phyloP scores from a whole-genome alignment of 2,329 filamentous ascomycete genomes.

The Epichloe sylvatica region DNA sequence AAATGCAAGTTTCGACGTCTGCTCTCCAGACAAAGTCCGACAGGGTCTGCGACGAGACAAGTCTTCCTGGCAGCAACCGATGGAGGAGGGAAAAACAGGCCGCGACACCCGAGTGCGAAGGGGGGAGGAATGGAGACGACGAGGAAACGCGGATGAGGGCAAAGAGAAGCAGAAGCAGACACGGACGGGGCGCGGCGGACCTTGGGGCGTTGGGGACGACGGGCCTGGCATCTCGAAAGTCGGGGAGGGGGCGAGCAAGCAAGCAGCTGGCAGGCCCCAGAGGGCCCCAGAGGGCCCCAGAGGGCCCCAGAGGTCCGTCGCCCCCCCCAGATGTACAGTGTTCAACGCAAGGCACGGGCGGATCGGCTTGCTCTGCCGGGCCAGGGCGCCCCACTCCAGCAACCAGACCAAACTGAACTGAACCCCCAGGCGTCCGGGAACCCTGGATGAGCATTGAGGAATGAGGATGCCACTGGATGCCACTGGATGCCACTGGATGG shows the following conservation, averaged over 20 bases:
- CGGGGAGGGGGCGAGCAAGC: constrained; percentile 1
- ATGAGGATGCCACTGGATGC: too few relatives aligned
- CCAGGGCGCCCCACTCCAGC: neutral
- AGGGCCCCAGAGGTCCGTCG: neutral
- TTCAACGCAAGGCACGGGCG: constrained; percentile 6
- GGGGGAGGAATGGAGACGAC: neutral
- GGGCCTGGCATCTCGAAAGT: constrained; percentile 4
- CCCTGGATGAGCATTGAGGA: too few relatives aligned
- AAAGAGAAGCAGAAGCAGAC: constrained; percentile 3
- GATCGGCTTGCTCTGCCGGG: constrained; percentile 5
- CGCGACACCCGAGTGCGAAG: neutral
- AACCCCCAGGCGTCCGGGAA: neutral
- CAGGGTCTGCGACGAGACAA: too few relatives aligned
- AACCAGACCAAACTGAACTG: too few relatives aligned
- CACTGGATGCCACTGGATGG: too few relatives aligned
- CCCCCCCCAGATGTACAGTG: neutral
- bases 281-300: too few relatives aligned
- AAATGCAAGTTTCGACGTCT: neutral
- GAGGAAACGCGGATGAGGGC: constrained; percentile 3
- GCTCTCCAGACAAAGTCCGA: too few relatives aligned
- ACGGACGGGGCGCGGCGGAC: constrained; percentile 7
- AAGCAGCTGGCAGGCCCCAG: neutral
- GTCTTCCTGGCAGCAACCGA: neutral
- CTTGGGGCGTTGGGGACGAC: neutral
- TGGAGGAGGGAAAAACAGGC: constrained; percentile 3